These are phyloP conservation scores for Penicillium flavigenum DNA, from an alignment of 495 filamentous ascomycete genomes.

Conservation along the genomic window DNA sequence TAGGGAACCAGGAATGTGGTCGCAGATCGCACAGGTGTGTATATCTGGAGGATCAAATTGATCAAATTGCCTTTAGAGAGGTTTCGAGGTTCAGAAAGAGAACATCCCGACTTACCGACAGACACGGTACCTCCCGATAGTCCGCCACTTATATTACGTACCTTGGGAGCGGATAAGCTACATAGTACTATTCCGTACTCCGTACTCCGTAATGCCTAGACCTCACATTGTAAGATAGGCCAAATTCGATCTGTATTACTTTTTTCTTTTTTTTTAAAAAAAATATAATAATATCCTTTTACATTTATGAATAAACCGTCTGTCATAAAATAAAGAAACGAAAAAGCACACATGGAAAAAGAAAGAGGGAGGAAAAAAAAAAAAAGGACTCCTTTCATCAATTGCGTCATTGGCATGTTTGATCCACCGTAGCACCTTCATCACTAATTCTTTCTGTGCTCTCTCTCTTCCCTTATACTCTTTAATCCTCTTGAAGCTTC, in stretches of 20 bases:
- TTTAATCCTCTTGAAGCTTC: constrained; percentile 10
- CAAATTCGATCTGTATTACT: background rate
- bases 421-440: constrained; percentile 13
- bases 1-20: background rate
- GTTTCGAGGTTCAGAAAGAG: constrained; percentile 8
- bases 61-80: background rate
- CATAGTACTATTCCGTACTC: too few relatives aligned
- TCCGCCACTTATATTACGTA: constrained; percentile 9
- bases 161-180: background rate
- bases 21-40: background rate
- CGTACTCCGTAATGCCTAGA: background rate
- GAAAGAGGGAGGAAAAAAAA: background rate
- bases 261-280: background rate
- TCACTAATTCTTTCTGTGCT: constrained; percentile 7
- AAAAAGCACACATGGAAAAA: too few relatives aligned
- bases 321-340: background rate
- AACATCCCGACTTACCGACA: constrained; percentile 29
- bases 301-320: background rate
- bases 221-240: background rate
- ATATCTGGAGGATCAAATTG: background rate
- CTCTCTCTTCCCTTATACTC: constrained; percentile 1
- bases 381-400: constrained; percentile 12
- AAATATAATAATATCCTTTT: background rate
- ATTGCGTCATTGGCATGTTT: constrained; percentile 17
- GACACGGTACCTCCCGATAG: constrained; percentile 33